Percentiles rank a stretch among this genome's conserved stretches.
These are phyloP conservation scores for Starmerella kuoi DNA, from an alignment of 805 yeast genomes.

Conservation along the genomic window DNA sequence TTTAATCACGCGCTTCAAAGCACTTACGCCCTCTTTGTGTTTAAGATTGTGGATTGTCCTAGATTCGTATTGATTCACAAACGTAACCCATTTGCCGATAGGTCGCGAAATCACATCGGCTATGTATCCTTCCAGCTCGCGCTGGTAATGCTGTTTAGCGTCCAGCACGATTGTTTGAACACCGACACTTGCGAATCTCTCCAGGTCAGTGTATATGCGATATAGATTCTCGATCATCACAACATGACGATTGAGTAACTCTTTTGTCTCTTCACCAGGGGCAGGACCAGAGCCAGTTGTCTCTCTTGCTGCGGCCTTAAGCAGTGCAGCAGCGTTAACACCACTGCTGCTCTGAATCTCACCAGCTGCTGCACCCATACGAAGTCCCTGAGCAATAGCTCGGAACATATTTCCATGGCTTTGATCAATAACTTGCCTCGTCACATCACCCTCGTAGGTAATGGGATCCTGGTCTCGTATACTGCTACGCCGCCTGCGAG, in stretches of 20 bases:
- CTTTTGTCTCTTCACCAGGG: conserved; percentile 27
- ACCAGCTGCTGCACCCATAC: conserved; percentile 14
- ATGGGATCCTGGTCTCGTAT: neutral
- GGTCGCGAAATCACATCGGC: conserved; percentile 38
- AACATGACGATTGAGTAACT: conserved; percentile 33
- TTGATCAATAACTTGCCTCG: conserved; percentile 16
- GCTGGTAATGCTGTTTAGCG: conserved; percentile 24
- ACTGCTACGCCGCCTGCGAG: neutral
- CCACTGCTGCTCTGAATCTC: conserved; percentile 1
- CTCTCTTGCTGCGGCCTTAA: conserved; percentile 15
- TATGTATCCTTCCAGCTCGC: conserved; percentile 36
- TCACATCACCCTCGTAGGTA: conserved; percentile 5
- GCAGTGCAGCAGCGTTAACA: conserved; percentile 9
- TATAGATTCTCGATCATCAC: conserved; percentile 43
- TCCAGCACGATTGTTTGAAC: conserved; percentile 21
- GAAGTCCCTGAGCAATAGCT: conserved; percentile 23
- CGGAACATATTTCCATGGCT: conserved; percentile 21
- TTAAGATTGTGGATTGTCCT: conserved; percentile 34
- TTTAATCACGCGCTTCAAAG: conserved; percentile 44
- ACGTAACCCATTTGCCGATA: conserved; percentile 56
- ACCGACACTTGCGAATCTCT: conserved; percentile 14
- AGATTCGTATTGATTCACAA: conserved; percentile 52
- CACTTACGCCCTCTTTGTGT: conserved; percentile 33
- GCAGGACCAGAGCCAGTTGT: conserved; percentile 7
- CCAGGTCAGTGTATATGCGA: conserved; percentile 34